Evolutionary conservation across 2,329 filamentous ascomycete species (phyloP), one percentile per base, ranked within the genome.

Genomic region (Beauveria caledonica): DNA sequence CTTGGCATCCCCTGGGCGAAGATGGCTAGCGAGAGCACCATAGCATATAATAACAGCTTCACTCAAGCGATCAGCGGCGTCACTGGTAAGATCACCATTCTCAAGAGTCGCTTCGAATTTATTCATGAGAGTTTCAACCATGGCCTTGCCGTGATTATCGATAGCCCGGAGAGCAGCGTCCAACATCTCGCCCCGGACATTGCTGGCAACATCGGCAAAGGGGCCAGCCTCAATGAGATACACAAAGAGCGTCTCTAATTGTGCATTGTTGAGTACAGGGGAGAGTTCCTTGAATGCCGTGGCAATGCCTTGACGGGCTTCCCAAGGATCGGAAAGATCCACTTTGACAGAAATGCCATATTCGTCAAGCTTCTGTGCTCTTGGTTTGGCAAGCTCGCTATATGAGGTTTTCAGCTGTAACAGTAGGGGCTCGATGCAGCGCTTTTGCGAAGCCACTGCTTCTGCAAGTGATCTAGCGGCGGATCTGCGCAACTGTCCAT

Each of bases 31-130:
- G 42, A 99, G 78, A 56, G 95, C 93, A 71, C 94, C 94, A 68
- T 99, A 99, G 72, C 99, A 88, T 67, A 99, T 94, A 66, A 99
- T 92, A 57, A 99, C 92, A 19, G 95, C 94, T 75, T 99, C 94
- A 67, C 97, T 97, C 64, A 97, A 89, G 62, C 91, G 85, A 73
- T 99, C 95, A 19, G 90, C 87, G 58, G 87, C 85, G 65, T 92
- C 86, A 0, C 87, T 92, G 61, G 86, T 88, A 70, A 88, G 90
- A 71, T 94, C 90, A 3, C 92, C 89, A 3, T 86, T 86, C 69
- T 93, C 92, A n/a, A 99, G 79, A 0, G 90, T 92, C 25, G 81
- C 82, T 73, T 99, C 94, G 69, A 97, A 95, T 15, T 93, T 86
- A 68, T 88, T 85, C 92, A 99, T 99, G 59, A 99, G 78, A 65